These are phyloP conservation scores for Serendipita vermifera DNA, from an alignment of 768 basidiomycete species.

Conservation along the genomic window DNA sequence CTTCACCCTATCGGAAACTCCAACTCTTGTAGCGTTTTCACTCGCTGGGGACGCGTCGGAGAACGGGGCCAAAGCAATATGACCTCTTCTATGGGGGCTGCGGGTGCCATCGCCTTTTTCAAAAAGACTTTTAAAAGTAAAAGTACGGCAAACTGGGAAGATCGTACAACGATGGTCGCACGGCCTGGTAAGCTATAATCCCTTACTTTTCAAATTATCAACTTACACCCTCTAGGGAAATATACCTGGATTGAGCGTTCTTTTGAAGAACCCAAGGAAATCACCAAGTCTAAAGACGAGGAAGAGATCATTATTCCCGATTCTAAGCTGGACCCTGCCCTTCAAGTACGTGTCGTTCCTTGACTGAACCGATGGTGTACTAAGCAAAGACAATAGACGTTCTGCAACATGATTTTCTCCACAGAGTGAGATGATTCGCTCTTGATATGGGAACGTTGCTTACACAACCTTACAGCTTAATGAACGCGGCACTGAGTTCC, in stretches of 20 bases:
- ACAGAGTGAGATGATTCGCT: conserved; percentile 25
- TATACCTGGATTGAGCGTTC: conserved; percentile 42
- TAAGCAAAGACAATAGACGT: conserved; percentile 28
- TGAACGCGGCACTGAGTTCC: conserved; percentile 41
- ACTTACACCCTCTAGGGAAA: conserved; percentile 32
- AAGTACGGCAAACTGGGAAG: conserved; percentile 37
- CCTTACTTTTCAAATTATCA: not conserved
- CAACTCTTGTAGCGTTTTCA: conserved; percentile 30
- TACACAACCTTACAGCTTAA: conserved; percentile 26
- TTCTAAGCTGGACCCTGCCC: conserved; percentile 30
- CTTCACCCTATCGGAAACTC: conserved; percentile 36
- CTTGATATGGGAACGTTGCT: not conserved
- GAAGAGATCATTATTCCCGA: conserved; percentile 33
- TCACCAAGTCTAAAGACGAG: conserved; percentile 24
- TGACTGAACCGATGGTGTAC: conserved; percentile 16
- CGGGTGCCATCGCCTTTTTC: conserved; percentile 37
- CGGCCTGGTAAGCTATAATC: conserved; percentile 31
- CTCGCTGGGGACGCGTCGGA: conserved; percentile 39
- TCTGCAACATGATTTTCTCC: conserved; percentile 42
- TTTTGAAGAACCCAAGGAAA: conserved; percentile 27
- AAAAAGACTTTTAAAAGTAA: conserved; percentile 50
- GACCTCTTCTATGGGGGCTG: conserved; percentile 27
- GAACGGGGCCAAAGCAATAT: conserved; percentile 37
- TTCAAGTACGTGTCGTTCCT: conserved; percentile 19
- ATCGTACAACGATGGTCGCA: conserved; percentile 37